Conservation (phyloP, 2,329 filamentous ascomycete species). For the Aspergillus sp. region DNA sequence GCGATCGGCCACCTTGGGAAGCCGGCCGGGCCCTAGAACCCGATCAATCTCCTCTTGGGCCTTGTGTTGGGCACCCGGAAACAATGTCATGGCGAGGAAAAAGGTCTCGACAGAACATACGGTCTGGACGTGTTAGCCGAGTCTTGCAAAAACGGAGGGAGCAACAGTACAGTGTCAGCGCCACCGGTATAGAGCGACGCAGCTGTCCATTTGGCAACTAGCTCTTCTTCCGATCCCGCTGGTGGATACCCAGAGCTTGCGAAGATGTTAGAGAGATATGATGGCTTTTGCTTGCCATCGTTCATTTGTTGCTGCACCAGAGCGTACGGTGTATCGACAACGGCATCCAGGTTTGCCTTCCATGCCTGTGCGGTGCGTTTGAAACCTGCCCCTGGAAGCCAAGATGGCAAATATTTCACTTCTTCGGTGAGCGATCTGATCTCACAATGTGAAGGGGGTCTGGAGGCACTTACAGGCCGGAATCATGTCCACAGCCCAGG, state of each 20-base stretch:
- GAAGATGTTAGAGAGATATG: conserved; percentile 34
- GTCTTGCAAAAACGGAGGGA: no score
- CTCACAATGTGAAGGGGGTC: not conserved
- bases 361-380: conserved; percentile 31
- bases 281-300: conserved; percentile 19
- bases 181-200: conserved; percentile 36
- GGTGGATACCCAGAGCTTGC: conserved; percentile 17
- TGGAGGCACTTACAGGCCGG: conserved; percentile 21
- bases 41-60: conserved; percentile 37
- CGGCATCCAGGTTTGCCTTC: conserved; percentile 20
- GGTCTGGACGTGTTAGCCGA: no score
- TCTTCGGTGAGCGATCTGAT: not conserved
- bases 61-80: conserved; percentile 42
- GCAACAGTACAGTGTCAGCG: conserved; percentile 34
- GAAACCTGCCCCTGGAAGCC: conserved; percentile 39
- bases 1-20: conserved; percentile 31
- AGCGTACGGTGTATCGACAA: conserved; percentile 32
- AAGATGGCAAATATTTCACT: conserved; percentile 32
- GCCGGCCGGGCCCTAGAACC: conserved; percentile 24
- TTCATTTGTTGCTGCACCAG: conserved; percentile 36
- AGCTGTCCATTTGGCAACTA: conserved; percentile 21
- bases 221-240: conserved; percentile 22
- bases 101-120: conserved; percentile 36
- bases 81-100: conserved; percentile 45
- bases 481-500: conserved; percentile 39